These are phyloP conservation scores for Lactarius sp. DNA, from an alignment of 768 basidiomycete genomes.

Conservation along the genomic window DNA sequence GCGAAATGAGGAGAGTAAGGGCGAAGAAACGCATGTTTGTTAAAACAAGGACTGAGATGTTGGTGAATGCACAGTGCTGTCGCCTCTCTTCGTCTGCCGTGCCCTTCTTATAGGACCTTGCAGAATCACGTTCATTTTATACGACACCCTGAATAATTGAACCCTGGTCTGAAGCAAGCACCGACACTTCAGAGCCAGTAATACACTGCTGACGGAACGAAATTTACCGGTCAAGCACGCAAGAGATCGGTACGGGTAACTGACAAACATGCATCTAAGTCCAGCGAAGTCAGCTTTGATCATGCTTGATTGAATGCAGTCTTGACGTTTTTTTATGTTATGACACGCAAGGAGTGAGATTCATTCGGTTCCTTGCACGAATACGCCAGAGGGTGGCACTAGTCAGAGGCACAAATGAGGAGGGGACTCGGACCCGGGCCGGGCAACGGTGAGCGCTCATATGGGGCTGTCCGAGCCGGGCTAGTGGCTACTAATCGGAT, in stretches of 20 bases:
- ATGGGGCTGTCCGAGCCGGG: no score
- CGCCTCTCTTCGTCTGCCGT: background rate
- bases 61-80: background rate
- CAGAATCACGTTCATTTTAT: background rate
- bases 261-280: no score
- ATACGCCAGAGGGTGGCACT: no score
- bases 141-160: background rate
- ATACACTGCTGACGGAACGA: background rate
- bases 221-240: background rate
- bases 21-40: slow-evolving; percentile 1
- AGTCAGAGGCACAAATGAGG: no score
- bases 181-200: no score
- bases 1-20: background rate
- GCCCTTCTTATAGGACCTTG: background rate
- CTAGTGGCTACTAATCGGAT: no score
- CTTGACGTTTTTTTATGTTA: background rate
- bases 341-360: background rate
- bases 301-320: background rate
- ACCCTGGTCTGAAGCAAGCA: background rate
- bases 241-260: background rate
- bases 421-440: no score
- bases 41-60: background rate
- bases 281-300: background rate
- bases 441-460: no score
- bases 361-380: background rate